These are phyloP conservation scores for Rhodamnia argentea DNA, from an alignment of 345 rosid genomes.

Conservation along the genomic window DNA sequence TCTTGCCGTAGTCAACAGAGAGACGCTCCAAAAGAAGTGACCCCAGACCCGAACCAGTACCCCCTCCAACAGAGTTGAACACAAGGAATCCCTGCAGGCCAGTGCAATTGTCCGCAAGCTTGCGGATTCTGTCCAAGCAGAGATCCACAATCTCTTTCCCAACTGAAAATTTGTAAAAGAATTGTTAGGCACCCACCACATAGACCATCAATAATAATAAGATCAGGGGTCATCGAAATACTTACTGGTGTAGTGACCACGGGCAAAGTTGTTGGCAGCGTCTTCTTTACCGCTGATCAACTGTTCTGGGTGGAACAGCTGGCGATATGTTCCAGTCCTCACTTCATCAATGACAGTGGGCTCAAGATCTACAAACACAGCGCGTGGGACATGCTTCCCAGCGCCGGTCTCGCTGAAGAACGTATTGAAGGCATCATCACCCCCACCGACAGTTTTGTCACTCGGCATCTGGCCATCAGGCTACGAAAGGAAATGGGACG, in stretches of 20 bases:
- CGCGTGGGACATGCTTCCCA: conserved; percentile 50
- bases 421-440: conserved; percentile 53
- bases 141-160: conserved; percentile 56
- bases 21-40: conserved; percentile 53
- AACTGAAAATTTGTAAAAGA: conserved; percentile 2
- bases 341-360: conserved; percentile 59
- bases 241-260: conserved; percentile 48
- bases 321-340: conserved; percentile 39
- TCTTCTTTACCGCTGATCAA: conserved; percentile 54
- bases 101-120: conserved; percentile 54
- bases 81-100: conserved; percentile 55
- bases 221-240: neutral
- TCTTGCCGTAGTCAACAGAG: conserved; percentile 51
- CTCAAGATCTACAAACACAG: conserved; percentile 44
- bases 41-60: conserved; percentile 54
- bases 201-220: neutral
- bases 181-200: neutral
- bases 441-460: conserved; percentile 32
- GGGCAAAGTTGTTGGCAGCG: conserved; percentile 52
- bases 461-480: conserved; percentile 50
- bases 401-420: conserved; percentile 53
- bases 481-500: neutral
- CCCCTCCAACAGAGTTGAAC: conserved; percentile 56
- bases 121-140: conserved; percentile 46
- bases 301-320: conserved; percentile 48